Base-by-base conservation (phyloP, 192 early-diverging fungal species). In the Entomortierella chlamydospora region DNA sequence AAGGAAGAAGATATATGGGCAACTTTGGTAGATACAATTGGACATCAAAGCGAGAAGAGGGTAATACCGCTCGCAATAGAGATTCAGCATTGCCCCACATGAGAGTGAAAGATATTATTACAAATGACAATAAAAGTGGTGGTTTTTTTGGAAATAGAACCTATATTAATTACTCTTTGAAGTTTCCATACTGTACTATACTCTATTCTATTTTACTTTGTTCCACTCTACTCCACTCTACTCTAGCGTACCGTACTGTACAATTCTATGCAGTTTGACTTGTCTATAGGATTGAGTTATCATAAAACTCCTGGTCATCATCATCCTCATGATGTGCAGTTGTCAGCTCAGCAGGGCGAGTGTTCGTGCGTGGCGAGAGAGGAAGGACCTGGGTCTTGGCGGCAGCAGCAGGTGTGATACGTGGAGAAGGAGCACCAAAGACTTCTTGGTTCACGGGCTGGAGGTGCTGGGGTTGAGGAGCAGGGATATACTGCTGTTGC, bases 341-440 rank as follows among this genome's bases (percentile, higher is more conserved):
- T n/a, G n/a, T 15, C 45, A 3, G 45, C 4, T 4, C 45, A 12
- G 15, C 45, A 20, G 45, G 45, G 5, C 20, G 45, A 47, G 45
- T 3, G 45, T 47, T 20, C 45, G 45, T 3, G 45, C 20, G 45
- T 4, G 45, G 34, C 10, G 34, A 37, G 10, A 37, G 34, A 10
- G 34, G 5, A 37, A 17, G 20, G 4, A 4, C 7, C 15, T 47
- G 45, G n/a, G n/a, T n/a, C 20, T 47, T 54, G 26, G 18, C 17
- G 20, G 12, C 34, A 23, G 57, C 57, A n/a, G 74, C 60, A 1
- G 74, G 74, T 4, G 61, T 25, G 20, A 78, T 78, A 12, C 74
- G 42, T 3, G 74, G 74, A 0, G 74, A 78, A 3, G 74, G 74
- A 5, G 74, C 74, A 17, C 74, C 74, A 60, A 70, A 78, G 47